phyloP scores from a whole-genome alignment of 73 alveolate genomes.

The Tetrahymena malaccensis region DNA sequence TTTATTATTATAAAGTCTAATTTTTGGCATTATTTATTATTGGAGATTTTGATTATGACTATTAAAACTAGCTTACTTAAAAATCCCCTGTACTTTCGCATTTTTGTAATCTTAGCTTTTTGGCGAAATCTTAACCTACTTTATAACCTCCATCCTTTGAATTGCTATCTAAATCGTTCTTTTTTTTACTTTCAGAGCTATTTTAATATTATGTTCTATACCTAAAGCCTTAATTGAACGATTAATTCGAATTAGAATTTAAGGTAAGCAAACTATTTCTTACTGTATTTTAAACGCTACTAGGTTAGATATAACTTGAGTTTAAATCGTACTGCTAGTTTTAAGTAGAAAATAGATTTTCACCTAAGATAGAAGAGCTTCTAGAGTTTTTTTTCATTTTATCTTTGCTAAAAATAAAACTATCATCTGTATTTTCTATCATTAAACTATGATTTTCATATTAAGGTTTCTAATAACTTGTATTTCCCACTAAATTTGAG shows the following conservation, averaged over 20 bases:
- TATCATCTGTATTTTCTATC: not conserved
- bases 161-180: not conserved
- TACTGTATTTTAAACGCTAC: not conserved
- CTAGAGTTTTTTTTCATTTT: not conserved
- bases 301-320: not conserved
- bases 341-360: not conserved
- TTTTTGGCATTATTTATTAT: not conserved
- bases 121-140: not conserved
- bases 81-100: not conserved
- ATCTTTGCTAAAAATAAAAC: not conserved
- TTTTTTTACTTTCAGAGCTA: not conserved
- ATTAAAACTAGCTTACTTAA: not conserved
- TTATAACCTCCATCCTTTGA: not conserved
- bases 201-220: not conserved
- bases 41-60: not conserved
- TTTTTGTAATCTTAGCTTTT: not conserved
- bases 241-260: not conserved
- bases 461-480: not conserved
- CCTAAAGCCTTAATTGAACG: not conserved
- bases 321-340: not conserved
- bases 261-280: not conserved
- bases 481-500: not conserved
- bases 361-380: not conserved
- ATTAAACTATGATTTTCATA: not conserved
- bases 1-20: too few relatives aligned